A percentile compares a stretch with the other conserved stretches of the same genome.
Evolutionary conservation across 768 basidiomycete genomes (phyloP).

Genomic region (Auricularia heimuer): DNA sequence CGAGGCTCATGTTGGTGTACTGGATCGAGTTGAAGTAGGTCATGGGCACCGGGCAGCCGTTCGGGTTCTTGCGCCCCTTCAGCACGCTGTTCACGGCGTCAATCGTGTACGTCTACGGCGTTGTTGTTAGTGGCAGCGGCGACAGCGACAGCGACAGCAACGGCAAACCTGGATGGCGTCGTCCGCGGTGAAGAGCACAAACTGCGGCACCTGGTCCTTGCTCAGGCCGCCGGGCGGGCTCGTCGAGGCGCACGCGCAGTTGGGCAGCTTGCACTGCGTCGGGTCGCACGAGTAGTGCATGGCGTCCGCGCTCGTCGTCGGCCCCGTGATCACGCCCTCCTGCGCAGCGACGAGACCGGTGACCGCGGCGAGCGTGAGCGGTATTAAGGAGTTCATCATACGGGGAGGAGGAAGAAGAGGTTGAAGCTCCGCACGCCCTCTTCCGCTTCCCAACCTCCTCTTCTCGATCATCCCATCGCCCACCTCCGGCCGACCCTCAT

Average conservation of each 20-base stretch:
- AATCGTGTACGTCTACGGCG: constrained; percentile 56
- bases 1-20: constrained; percentile 69
- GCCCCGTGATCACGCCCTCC: constrained; percentile 46
- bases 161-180: constrained; percentile 23
- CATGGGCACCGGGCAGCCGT: constrained; percentile 65
- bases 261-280: constrained; percentile 52
- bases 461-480: too few relatives aligned
- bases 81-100: constrained; percentile 68
- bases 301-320: constrained; percentile 40
- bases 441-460: too few relatives aligned
- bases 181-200: constrained; percentile 67
- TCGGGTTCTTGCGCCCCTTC: constrained; percentile 63
- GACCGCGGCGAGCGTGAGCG: neutral
- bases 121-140: constrained; percentile 32
- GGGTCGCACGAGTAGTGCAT: constrained; percentile 67
- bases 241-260: constrained; percentile 65
- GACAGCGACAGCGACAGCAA: neutral
- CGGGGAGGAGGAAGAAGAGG: too few relatives aligned
- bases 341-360: constrained; percentile 19
- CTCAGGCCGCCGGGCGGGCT: constrained; percentile 60
- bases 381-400: too few relatives aligned
- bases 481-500: too few relatives aligned
- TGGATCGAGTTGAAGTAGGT: constrained; percentile 64
- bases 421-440: too few relatives aligned
- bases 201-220: constrained; percentile 51